A percentile compares a stretch with the other conserved stretches of the same genome.
Conservation (phyloP, 345 rosid genomes). For the Hevea brasiliensis region DNA sequence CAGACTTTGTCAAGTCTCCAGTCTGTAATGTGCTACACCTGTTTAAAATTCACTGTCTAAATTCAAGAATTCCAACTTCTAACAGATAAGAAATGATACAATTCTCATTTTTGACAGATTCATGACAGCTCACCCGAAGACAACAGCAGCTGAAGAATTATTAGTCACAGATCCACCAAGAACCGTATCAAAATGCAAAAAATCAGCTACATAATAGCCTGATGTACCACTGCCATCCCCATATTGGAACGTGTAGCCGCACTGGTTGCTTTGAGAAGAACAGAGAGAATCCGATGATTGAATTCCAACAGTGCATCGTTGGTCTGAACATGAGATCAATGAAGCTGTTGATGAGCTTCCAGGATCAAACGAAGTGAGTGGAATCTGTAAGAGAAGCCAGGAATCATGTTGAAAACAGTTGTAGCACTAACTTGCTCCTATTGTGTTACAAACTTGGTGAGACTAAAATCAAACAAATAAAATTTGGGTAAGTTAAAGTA, state of each 20-base stretch:
- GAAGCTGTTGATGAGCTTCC: slow-evolving; percentile 74
- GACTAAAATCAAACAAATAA: background rate
- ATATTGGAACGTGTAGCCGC: slow-evolving; percentile 85
- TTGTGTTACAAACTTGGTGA: slow-evolving; percentile 11
- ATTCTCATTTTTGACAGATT: background rate
- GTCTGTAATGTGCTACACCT: slow-evolving; percentile 79
- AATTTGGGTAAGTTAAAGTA: slow-evolving; percentile 10
- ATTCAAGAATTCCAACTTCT: slow-evolving; percentile 19
- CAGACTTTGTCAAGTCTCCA: slow-evolving; percentile 80
- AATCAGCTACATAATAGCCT: slow-evolving; percentile 83
- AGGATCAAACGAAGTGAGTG: slow-evolving; percentile 73
- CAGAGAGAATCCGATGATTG: slow-evolving; percentile 74
- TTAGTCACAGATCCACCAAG: slow-evolving; percentile 45
- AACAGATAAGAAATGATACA: background rate
- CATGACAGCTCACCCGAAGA: slow-evolving; percentile 75
- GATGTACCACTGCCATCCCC: slow-evolving; percentile 96
- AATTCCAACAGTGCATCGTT: slow-evolving; percentile 61
- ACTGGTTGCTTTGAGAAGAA: slow-evolving; percentile 56
- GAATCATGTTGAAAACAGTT: slow-evolving; percentile 9
- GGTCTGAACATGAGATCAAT: slow-evolving; percentile 65
- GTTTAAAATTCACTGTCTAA: slow-evolving; percentile 36
- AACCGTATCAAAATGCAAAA: slow-evolving; percentile 59
- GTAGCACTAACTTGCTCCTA: background rate
- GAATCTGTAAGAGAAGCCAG: slow-evolving; percentile 57
- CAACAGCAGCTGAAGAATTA: slow-evolving; percentile 61